A percentile compares a stretch with the other conserved stretches of the same genome.
Conservation (phyloP, 345 rosid genomes). For the Limnanthes douglasii region DNA sequence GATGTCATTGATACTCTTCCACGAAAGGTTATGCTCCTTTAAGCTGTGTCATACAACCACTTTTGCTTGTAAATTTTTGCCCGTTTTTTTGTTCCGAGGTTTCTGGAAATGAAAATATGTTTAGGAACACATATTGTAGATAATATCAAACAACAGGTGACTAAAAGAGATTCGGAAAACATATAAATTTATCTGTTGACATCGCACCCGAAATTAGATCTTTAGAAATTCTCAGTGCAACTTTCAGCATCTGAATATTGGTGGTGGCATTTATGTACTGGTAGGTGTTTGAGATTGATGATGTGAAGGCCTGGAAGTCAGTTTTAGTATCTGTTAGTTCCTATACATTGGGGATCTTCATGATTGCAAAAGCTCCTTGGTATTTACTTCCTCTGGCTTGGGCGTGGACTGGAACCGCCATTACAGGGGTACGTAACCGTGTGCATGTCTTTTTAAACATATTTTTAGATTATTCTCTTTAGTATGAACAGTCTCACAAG, state of each 20-base stretch:
- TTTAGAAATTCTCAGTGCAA: too few species aligned
- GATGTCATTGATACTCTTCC: conserved; percentile 75
- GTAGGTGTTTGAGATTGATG: conserved; percentile 86
- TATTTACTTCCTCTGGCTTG: conserved; percentile 89
- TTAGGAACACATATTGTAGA: too few species aligned
- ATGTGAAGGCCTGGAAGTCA: conserved; percentile 76
- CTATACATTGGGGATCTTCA: conserved; percentile 61
- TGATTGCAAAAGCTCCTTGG: conserved; percentile 90
- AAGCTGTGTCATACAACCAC: not conserved
- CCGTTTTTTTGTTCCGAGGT: not conserved
- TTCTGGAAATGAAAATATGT: too few species aligned
- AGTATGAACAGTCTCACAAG: not conserved
- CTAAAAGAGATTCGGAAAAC: too few species aligned
- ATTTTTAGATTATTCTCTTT: conserved; percentile 7
- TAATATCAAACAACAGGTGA: too few species aligned
- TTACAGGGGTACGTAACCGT: conserved; percentile 90
- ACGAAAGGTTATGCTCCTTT: conserved; percentile 28
- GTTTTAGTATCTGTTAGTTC: conserved; percentile 68
- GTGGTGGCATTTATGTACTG: too few species aligned
- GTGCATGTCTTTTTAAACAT: too few species aligned
- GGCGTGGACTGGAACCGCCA: conserved; percentile 97
- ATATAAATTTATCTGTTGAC: too few species aligned
- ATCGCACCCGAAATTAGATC: too few species aligned
- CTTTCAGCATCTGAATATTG: too few species aligned
- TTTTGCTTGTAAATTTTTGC: conserved; percentile 1